Evolutionary conservation across 768 basidiomycete genomes (phyloP).

Genomic region (Rhizopogon vesiculosus): DNA sequence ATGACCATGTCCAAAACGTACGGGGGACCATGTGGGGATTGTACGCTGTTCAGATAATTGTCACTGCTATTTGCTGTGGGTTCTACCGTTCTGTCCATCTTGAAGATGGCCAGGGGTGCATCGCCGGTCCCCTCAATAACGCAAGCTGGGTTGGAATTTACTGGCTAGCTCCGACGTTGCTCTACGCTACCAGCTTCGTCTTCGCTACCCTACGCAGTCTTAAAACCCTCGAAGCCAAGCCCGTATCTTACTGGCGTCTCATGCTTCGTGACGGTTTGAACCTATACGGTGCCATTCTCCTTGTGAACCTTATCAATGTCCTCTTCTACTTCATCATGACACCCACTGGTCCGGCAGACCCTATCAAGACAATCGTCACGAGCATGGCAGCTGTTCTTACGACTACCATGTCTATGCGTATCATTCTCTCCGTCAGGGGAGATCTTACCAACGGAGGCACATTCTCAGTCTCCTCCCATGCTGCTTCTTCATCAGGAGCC

Average conservation of each 20-base stretch:
- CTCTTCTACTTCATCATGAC: constrained; percentile 84
- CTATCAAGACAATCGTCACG: constrained; percentile 79
- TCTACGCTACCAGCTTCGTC: constrained; percentile 38
- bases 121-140: constrained; percentile 72
- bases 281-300: constrained; percentile 75
- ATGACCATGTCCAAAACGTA: constrained; percentile 56
- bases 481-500: constrained; percentile 40
- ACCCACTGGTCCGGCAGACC: constrained; percentile 56
- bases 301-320: constrained; percentile 79
- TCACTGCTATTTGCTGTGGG: constrained; percentile 69
- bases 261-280: constrained; percentile 90
- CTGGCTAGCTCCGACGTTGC: constrained; percentile 73
- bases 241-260: constrained; percentile 69
- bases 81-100: constrained; percentile 84
- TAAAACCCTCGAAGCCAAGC: constrained; percentile 34
- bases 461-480: constrained; percentile 53
- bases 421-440: constrained; percentile 81
- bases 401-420: constrained; percentile 83
- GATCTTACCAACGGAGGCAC: constrained; percentile 65
- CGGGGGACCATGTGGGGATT: constrained; percentile 53
- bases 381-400: constrained; percentile 86
- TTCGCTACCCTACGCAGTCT: constrained; percentile 20
- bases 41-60: constrained; percentile 62
- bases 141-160: constrained; percentile 75
- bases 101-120: constrained; percentile 73